Evolutionary conservation across 2,329 filamentous ascomycete genomes (phyloP), one percentile per base, ranked within the genome.

Genomic region (Zymoseptoria brevis): DNA sequence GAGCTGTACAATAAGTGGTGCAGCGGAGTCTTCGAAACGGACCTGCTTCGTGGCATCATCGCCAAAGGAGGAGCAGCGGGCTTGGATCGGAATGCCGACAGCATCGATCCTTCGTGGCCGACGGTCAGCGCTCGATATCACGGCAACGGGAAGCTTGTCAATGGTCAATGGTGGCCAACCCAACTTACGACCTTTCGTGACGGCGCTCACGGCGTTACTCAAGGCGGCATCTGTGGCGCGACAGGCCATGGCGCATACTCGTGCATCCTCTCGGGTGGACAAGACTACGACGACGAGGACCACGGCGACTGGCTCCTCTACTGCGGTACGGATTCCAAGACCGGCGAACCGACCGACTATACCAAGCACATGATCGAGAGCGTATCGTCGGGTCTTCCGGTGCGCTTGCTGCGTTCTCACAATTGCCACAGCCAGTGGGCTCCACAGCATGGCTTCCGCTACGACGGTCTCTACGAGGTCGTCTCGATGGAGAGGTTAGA

Each of bases 401-500:
- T 85, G 2, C 75, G 83, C 1, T 76, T 85, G 3, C 73, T 85
- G 5, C 77, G 83, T 1, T 78, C 77, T 0, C 64, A 68, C 4
- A 68, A 69, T 8, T 76, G 75, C 30, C 61, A 68, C 13, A 76
- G 76, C 19, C 61, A 58, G 0, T 81, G 76, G 56, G 73, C 77
- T 0, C 83, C 83, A 0, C 60, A 67, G 1, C 61, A 71, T 8
- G 82, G 82, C 0, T 73, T 81, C n/a, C 71, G 83, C 1, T 85
- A 85, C 56, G 82, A 85, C 67, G 83, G 83, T 0, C 67, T 85
- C 0, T 86, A 85, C 62, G 66, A 72, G 5, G 76, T 84, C 4
- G 71, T 70, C 0, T 66, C 59, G 2, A 73, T 72, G 53, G 67
- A 77, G 60, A 56, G 75, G 0, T 41, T 78, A 1, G 75, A 83